Evolutionary conservation across 257 asterid species (phyloP), one percentile per base, ranked within the genome.

Genomic region (Eucommia ulmoides): DNA sequence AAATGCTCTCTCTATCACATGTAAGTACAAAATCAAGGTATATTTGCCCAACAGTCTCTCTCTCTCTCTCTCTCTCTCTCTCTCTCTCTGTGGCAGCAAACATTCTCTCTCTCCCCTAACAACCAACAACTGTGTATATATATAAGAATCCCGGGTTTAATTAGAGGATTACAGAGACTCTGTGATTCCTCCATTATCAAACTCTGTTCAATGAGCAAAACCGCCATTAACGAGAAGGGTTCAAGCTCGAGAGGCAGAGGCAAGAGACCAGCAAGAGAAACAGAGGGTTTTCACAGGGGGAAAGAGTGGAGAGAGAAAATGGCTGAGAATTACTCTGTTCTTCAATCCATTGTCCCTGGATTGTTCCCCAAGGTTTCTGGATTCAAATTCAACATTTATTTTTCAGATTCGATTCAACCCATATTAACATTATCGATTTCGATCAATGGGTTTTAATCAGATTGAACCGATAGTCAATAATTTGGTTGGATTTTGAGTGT

Each of bases 141-240:
- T 35, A 9, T n/a, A n/a, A n/a, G n/a, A n/a, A n/a, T 77, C 48
- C 48, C 71, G 66, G 74, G 71, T 50, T 65, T 80, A 1, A 80
- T 77, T n/a, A 92, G 81, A 68, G 33, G 82, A 73, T 6, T 77
- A 75, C 38, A 64, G 60, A 7, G 88, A 75, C 53, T 23, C 74
- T 11, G 66, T 59, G 19, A 75, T 75, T 33, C 79, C 83, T 2
- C 73, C 81, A 24, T 42, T 75, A 8, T 69, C 82, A 0, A 68
- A 68, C 44, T 63, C 45, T 62, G 70, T 22, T 48, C 59, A 10
- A 19, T 14, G 1, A 50, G 33, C 9, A 58, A 33, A 33, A 45
- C 41, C 50, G 38, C 56, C 33, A 57, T 3, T 8, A 22, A 3
- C 16, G 74, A 61, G 4, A 56, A n/a, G n/a, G n/a, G n/a, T n/a